Conservation (phyloP, 2,329 filamentous ascomycete genomes). For the Cladosporium oxysporum region DNA sequence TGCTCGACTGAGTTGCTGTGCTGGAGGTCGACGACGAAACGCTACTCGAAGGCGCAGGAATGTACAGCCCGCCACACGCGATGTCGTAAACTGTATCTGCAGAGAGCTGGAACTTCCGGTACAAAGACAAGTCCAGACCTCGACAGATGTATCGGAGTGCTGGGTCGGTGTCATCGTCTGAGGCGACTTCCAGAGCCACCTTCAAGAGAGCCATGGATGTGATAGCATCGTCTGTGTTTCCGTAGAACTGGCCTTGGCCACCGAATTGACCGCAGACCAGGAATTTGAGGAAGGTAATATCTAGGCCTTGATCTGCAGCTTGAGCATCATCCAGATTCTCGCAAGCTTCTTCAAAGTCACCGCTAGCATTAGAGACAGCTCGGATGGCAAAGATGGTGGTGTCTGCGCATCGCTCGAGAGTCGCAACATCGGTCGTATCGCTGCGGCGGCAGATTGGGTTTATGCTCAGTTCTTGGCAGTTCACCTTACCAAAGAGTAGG, state of each 20-base stretch:
- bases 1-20: not conserved
- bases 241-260: conserved; percentile 1
- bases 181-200: conserved; percentile 4
- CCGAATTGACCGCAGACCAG: not conserved
- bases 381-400: conserved; percentile 67
- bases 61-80: conserved; percentile 10
- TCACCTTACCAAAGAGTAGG: not conserved
- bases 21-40: not conserved
- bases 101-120: not conserved
- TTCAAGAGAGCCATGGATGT: not conserved
- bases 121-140: not conserved
- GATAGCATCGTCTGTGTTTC: conserved; percentile 4
- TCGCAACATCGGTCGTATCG: conserved; percentile 6
- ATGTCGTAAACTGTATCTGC: not conserved
- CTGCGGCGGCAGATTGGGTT: conserved; percentile 1
- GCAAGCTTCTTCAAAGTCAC: conserved; percentile 39
- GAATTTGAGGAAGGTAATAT: not conserved
- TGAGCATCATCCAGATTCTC: not conserved
- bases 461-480: not conserved
- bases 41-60: not conserved
- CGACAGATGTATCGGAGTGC: not conserved
- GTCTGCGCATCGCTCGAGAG: conserved; percentile 25
- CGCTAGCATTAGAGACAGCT: conserved; percentile 69
- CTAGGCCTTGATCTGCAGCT: not conserved
- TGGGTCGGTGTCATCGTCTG: not conserved